Conservation (phyloP, 345 rosid species). For the Dimocarpus longan region DNA sequence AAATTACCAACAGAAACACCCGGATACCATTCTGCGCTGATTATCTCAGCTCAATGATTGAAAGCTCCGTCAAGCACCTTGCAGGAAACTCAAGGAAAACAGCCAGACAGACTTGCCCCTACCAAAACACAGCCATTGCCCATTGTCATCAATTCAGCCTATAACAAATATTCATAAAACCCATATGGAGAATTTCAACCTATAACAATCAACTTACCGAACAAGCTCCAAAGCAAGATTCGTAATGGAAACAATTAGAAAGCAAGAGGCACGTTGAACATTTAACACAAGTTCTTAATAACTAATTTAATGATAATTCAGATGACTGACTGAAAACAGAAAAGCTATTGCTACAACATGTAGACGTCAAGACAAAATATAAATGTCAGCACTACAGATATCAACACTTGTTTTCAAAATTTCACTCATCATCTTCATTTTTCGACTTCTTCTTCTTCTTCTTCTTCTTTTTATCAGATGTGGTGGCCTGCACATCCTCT, state of each 20-base stretch:
- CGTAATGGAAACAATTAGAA: neutral
- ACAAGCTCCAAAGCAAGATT: no score
- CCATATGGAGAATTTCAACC: no score
- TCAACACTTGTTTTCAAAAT: neutral
- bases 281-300: neutral
- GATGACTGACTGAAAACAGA: neutral
- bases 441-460: slow-evolving; percentile 48
- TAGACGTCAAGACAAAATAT: neutral
- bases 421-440: slow-evolving; percentile 40
- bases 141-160: no score
- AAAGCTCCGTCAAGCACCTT: no score
- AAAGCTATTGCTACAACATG: slow-evolving; percentile 8
- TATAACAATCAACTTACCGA: neutral
- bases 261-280: neutral
- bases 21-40: no score
- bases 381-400: slow-evolving; percentile 5
- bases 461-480: slow-evolving; percentile 45
- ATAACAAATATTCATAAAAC: no score
- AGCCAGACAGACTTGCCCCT: no score
- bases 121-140: no score
- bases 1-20: no score
- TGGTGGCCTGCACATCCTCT: slow-evolving; percentile 28
- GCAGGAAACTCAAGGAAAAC: no score
- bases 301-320: neutral
- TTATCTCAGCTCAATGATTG: no score